Evolutionary conservation across 2,329 filamentous ascomycete genomes (phyloP).

Genomic region (Colletotrichum abscissum): DNA sequence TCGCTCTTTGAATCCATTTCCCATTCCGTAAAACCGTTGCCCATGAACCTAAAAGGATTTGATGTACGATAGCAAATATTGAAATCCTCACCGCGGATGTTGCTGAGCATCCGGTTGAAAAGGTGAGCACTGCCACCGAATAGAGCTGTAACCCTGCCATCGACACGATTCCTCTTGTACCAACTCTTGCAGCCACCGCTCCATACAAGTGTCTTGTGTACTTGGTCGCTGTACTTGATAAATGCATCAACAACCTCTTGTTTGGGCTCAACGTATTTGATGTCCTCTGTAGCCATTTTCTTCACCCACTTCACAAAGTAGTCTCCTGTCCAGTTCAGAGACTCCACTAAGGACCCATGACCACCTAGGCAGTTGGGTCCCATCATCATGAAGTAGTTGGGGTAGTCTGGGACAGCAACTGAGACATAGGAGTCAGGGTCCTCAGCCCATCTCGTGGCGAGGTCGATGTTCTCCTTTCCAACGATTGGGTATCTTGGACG

Average conservation of each 20-base stretch:
- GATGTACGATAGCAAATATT: conserved; percentile 54
- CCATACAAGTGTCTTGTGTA: conserved; percentile 56
- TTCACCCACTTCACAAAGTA: conserved; percentile 40
- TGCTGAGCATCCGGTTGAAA: conserved; percentile 48
- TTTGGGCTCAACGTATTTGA: conserved; percentile 46
- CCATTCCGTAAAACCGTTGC: conserved; percentile 56
- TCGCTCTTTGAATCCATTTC: conserved; percentile 48
- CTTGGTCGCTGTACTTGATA: conserved; percentile 52
- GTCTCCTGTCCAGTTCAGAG: conserved; percentile 41
- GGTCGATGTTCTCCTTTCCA: neutral
- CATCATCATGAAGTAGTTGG: conserved; percentile 44
- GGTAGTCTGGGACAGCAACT: conserved; percentile 43
- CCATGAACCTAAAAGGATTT: conserved; percentile 61
- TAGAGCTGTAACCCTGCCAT: conserved; percentile 57
- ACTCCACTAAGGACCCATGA: conserved; percentile 35
- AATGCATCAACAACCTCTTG: conserved; percentile 48
- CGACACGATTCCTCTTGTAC: conserved; percentile 57
- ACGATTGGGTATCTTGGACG: neutral
- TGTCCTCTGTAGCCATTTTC: conserved; percentile 41
- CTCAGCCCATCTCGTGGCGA: neutral
- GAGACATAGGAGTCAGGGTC: conserved; percentile 14
- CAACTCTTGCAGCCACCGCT: conserved; percentile 54
- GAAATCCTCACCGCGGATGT: conserved; percentile 60
- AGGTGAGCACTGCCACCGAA: conserved; percentile 55
- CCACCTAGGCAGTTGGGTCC: conserved; percentile 35